Evolutionary conservation across 2,329 filamentous ascomycete genomes (phyloP).

Genomic region (Fusarium graminum): DNA sequence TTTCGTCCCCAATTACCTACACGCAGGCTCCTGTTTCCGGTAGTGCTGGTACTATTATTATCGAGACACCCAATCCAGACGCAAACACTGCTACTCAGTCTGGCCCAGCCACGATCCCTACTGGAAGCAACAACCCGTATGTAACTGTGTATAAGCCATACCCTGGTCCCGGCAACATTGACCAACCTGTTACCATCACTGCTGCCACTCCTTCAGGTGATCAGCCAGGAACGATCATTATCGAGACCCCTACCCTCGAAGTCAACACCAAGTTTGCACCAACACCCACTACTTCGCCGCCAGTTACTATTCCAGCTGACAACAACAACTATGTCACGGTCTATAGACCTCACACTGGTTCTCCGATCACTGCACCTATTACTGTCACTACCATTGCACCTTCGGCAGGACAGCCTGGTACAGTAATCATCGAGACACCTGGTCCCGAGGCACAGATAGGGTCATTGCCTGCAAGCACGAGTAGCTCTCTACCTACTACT

Average conservation of each 20-base stretch:
- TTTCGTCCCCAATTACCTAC: constrained; percentile 27
- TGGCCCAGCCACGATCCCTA: constrained; percentile 25
- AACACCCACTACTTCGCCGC: constrained; percentile 6
- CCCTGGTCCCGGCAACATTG: constrained; percentile 35
- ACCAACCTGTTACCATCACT: constrained; percentile 35
- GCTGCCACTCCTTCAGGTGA: constrained; percentile 21
- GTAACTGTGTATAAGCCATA: constrained; percentile 37
- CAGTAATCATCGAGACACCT: constrained; percentile 37
- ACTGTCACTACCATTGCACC: constrained; percentile 41
- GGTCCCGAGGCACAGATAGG: constrained; percentile 9
- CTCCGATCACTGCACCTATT: constrained; percentile 30
- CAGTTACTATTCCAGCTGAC: constrained; percentile 16
- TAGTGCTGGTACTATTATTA: constrained; percentile 33
- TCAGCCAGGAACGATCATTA: constrained; percentile 35
- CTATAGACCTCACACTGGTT: constrained; percentile 32
- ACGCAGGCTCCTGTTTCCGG: constrained; percentile 31
- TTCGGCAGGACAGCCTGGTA: constrained; percentile 35
- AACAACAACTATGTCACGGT: constrained; percentile 28
- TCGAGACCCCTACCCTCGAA: constrained; percentile 31
- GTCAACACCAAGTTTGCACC: constrained; percentile 35
- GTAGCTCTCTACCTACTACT: constrained; percentile 25
- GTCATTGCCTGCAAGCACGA: constrained; percentile 2
- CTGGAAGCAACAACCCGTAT: constrained; percentile 26
- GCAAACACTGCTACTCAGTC: constrained; percentile 28
- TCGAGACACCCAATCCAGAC: constrained; percentile 33